Conservation (phyloP, 2,329 filamentous ascomycete genomes). For the Apiospora hydei region DNA sequence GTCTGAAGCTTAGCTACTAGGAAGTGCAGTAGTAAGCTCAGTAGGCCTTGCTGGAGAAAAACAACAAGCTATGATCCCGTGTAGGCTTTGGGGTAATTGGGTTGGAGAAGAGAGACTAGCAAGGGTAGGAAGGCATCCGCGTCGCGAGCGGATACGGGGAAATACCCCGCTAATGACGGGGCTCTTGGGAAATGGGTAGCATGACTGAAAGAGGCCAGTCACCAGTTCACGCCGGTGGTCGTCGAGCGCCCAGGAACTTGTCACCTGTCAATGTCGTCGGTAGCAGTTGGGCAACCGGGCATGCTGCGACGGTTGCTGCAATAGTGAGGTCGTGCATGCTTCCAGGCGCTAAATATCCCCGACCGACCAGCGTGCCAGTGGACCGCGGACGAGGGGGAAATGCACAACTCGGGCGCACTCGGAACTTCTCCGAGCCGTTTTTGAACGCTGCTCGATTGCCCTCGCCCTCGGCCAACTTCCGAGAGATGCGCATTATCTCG, state of each 20-base stretch:
- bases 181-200: not conserved
- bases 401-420: not conserved
- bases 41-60: not conserved
- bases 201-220: not conserved
- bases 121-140: not conserved
- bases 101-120: not conserved
- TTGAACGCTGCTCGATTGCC: not conserved
- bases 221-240: too few relatives aligned
- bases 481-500: not conserved
- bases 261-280: not conserved
- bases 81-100: not conserved
- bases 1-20: not conserved
- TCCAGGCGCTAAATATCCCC: not conserved
- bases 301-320: not conserved
- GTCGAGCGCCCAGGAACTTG: not conserved
- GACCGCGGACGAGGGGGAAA: not conserved
- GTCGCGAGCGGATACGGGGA: not conserved
- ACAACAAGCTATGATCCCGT: not conserved
- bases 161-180: slow-evolving; percentile 5
- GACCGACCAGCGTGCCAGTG: not conserved
- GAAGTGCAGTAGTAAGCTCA: too few relatives aligned
- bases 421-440: not conserved
- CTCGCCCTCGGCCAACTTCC: slow-evolving; percentile 12
- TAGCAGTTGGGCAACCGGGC: not conserved
- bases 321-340: not conserved